These are phyloP conservation scores for Pelargonium fulgidum DNA, from an alignment of 441 rosid species.

Conservation along the genomic window DNA sequence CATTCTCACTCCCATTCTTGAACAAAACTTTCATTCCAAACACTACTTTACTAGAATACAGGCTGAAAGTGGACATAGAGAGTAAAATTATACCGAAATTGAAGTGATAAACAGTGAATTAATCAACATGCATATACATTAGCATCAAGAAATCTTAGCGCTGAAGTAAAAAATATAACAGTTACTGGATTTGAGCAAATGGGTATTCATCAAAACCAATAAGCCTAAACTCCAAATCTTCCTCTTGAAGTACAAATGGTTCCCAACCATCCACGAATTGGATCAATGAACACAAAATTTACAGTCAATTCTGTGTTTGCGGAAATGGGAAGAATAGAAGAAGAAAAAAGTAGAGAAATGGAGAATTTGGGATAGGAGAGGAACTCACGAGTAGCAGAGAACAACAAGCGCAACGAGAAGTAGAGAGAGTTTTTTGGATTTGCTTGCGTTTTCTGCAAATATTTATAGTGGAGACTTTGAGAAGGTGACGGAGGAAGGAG, in stretches of 20 bases:
- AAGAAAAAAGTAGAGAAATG: neutral
- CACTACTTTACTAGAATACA: no score
- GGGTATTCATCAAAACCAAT: neutral
- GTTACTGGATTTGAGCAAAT: neutral
- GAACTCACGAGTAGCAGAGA: neutral
- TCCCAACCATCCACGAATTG: neutral
- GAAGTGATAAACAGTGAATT: neutral
- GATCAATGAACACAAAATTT: neutral
- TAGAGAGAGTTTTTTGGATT: neutral
- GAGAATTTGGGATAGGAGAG: neutral
- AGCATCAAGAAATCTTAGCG: neutral
- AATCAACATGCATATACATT: neutral
- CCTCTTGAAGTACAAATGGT: neutral
- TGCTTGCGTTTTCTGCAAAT: neutral
- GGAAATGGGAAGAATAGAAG: neutral
- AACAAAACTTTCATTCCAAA: no score
- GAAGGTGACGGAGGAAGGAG: conserved; percentile 24
- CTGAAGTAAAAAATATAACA: neutral
- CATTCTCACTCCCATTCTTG: no score
- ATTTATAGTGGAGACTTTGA: neutral
- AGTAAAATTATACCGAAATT: neutral
- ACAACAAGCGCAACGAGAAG: neutral
- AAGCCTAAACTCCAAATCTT: neutral
- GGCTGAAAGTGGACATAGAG: no score
- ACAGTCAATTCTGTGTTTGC: neutral